Percentiles rank a stretch among this genome's conserved stretches.
Evolutionary conservation across 164 flowering plant genomes (phyloP).

Genomic region (Warburgia ugandensis): DNA sequence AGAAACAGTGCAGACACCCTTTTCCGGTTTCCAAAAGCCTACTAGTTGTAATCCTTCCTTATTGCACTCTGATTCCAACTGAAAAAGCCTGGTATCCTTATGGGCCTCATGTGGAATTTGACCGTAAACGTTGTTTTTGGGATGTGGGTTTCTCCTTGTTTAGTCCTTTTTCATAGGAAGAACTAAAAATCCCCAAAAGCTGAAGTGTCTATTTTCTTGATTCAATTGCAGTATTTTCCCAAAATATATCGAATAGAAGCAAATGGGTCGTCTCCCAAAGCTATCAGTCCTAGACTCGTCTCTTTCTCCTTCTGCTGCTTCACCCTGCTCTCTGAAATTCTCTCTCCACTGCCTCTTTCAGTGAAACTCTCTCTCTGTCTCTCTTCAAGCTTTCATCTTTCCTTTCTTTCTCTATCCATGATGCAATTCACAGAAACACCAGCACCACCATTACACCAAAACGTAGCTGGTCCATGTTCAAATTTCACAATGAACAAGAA

Average conservation of each 20-base stretch:
- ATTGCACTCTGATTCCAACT: slow-evolving; percentile 10
- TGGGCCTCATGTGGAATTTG: slow-evolving; percentile 20
- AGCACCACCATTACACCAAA: slow-evolving; percentile 30
- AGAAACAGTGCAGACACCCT: neutral
- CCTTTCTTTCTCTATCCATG: slow-evolving; percentile 19
- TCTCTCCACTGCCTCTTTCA: neutral
- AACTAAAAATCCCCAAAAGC: slow-evolving; percentile 32
- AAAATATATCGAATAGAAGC: slow-evolving; percentile 1
- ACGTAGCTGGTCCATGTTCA: slow-evolving; percentile 18
- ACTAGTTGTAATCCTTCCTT: neutral
- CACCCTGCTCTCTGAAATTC: neutral
- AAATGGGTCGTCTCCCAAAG: slow-evolving; percentile 45
- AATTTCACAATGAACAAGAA: slow-evolving; percentile 33
- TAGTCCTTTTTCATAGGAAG: slow-evolving; percentile 32
- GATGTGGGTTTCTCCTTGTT: slow-evolving; percentile 24
- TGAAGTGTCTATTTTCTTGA: slow-evolving; percentile 43
- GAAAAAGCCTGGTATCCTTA: slow-evolving; percentile 23
- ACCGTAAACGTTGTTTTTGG: slow-evolving; percentile 25
- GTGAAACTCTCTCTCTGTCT: neutral
- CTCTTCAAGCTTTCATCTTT: too few species aligned
- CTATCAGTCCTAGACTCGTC: slow-evolving; percentile 50
- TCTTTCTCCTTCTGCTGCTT: slow-evolving; percentile 14
- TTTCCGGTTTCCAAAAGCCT: neutral
- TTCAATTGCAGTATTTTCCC: slow-evolving; percentile 32
- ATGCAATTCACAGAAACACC: slow-evolving; percentile 73